Conservation (phyloP, 2,329 filamentous ascomycete genomes). For the Talaromyces atroroseus region DNA sequence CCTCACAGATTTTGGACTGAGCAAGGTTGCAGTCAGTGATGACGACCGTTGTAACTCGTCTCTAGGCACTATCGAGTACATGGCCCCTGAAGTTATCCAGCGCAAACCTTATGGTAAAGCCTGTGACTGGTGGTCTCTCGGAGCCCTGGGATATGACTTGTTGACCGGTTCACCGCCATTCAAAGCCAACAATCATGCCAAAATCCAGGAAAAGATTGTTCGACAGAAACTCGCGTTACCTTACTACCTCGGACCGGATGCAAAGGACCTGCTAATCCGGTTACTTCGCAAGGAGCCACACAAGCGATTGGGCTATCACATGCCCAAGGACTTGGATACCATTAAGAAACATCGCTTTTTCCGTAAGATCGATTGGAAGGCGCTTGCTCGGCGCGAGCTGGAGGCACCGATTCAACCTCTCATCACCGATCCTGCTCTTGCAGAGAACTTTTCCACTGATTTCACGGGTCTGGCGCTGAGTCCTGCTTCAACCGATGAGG, state of each 20-base stretch:
- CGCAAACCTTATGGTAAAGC: conserved; percentile 87
- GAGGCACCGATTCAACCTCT: conserved; percentile 86
- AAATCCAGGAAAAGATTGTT: conserved; percentile 92
- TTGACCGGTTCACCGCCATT: conserved; percentile 92
- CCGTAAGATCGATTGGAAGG: conserved; percentile 91
- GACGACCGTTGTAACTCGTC: conserved; percentile 75
- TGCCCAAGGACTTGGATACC: conserved; percentile 77
- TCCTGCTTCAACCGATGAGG: conserved; percentile 51
- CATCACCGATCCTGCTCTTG: conserved; percentile 90
- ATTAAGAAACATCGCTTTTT: conserved; percentile 97
- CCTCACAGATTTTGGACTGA: conserved; percentile 92
- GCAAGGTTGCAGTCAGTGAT: conserved; percentile 79
- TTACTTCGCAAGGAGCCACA: conserved; percentile 86
- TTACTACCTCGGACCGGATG: conserved; percentile 84
- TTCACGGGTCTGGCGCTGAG: conserved; percentile 84
- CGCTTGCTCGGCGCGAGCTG: conserved; percentile 72
- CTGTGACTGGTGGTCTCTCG: conserved; percentile 98
- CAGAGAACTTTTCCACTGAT: conserved; percentile 92
- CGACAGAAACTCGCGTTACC: conserved; percentile 85
- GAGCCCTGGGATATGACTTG: conserved; percentile 84
- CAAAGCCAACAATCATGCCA: conserved; percentile 81
- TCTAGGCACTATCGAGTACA: conserved; percentile 94
- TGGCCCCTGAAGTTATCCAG: conserved; percentile 91
- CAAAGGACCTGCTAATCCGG: conserved; percentile 87
- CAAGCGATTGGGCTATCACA: conserved; percentile 81